Percentiles rank a stretch among this genome's conserved stretches.
Evolutionary conservation across 805 yeast genomes (phyloP).

Genomic region (Schwanniomyces vanrijiae): DNA sequence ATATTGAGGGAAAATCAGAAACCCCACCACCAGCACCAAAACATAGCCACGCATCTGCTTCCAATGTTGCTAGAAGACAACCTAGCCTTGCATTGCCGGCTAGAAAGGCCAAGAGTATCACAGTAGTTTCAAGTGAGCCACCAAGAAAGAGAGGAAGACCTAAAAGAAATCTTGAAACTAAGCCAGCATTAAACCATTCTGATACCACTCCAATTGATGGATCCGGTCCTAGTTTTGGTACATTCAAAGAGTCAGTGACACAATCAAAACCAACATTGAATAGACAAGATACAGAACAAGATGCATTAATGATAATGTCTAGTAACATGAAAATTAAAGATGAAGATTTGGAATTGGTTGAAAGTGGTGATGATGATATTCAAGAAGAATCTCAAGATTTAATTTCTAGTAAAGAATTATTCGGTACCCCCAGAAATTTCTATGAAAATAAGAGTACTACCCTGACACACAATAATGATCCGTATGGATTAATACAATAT

Average conservation of each 20-base stretch:
- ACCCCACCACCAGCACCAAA: constrained; percentile 51
- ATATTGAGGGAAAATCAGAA: constrained; percentile 39
- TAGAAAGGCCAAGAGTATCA: constrained; percentile 21
- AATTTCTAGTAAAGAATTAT: constrained; percentile 38
- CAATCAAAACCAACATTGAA: constrained; percentile 13
- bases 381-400: constrained; percentile 25
- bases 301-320: constrained; percentile 35
- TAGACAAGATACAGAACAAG: constrained; percentile 43
- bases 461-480: constrained; percentile 23
- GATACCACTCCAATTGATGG: constrained; percentile 34
- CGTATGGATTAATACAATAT: constrained; percentile 41
- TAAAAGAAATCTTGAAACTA: constrained; percentile 22
- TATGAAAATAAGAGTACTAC: constrained; percentile 32
- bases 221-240: constrained; percentile 30
- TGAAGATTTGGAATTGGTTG: constrained; percentile 34
- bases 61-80: constrained; percentile 37
- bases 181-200: constrained; percentile 29
- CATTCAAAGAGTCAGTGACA: constrained; percentile 20
- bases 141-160: constrained; percentile 40
- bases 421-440: constrained; percentile 40
- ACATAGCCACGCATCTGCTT: constrained; percentile 47
- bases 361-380: constrained; percentile 13
- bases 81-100: constrained; percentile 15
- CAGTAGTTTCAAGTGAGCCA: constrained; percentile 22
- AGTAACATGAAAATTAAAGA: constrained; percentile 31